Base-by-base conservation (phyloP, 2,329 filamentous ascomycete genomes). In the Botrytis pseudocinerea region DNA sequence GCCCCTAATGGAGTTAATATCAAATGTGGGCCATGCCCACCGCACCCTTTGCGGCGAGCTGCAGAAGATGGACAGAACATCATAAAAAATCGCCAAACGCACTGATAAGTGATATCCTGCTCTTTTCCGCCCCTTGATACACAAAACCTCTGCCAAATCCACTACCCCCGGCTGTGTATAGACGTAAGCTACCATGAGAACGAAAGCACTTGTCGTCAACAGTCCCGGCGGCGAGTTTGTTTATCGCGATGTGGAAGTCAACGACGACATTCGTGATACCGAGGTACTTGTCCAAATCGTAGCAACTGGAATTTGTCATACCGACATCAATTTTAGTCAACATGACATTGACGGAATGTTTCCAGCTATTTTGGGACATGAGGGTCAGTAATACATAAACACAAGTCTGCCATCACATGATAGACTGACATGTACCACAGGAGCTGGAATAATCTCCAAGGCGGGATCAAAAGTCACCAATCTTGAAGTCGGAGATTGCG, bases 251-350 rank as follows among this genome's bases (percentile, higher is more conserved):
- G 44, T 70, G n/a, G 42, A 63, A 38, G 74, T 77, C 5, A 73
- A 77, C 38, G 73, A 76, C 4, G 42, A 74, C 16, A 59, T 77
- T 38, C 73, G 70, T 44, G 73, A 73, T 14, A 75, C 80, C 68
- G 81, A 83, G 74, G 78, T 82, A 1, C 74, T 83, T 2, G 77
- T 83, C 22, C 78, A 82, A 68, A 82, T 83, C 75, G 81, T 80
- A 72, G 80, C 79, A 40, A 81, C 81, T 0, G 81, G 82, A 1
- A 70, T 83, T 28, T 82, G 82, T 64, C 76, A 77, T 48, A 78
- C 77, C 10, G 76, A 77, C 61, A 61, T 77, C 40, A 76, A 72
- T 59, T 77, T 78, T 40, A 28, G 72, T 8, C 73, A 75, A 32
- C 73, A 77, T 61, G 61, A 66, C 32, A 72, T 76, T 2, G 71